Conservation (phyloP, 306 rosid genomes). For the Corylus americana region DNA sequence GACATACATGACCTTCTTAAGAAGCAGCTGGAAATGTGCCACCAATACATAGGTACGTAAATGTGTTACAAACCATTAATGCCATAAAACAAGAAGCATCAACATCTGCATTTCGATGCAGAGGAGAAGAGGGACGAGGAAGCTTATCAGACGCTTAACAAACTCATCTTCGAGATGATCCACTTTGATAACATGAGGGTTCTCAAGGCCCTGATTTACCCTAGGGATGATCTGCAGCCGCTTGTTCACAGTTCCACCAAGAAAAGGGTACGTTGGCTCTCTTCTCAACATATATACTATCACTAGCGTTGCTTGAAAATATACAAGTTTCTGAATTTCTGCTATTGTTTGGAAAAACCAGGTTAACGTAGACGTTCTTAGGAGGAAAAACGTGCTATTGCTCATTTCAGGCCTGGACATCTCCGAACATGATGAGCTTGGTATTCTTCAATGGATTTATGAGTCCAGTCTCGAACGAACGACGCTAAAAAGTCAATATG, state of each 20-base stretch:
- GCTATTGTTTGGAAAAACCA: conserved; percentile 33
- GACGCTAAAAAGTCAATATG: conserved; percentile 41
- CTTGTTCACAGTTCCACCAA: conserved; percentile 51
- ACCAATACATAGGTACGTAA: conserved; percentile 42
- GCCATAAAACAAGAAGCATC: background rate
- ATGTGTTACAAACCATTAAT: background rate
- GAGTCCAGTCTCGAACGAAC: conserved; percentile 48
- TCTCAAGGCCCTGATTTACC: conserved; percentile 55
- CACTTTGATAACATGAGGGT: conserved; percentile 63
- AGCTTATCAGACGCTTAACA: conserved; percentile 38
- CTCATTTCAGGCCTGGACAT: conserved; percentile 57
- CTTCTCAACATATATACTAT: conserved; percentile 10
- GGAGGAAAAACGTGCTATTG: conserved; percentile 63
- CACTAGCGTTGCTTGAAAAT: background rate
- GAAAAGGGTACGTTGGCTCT: conserved; percentile 54
- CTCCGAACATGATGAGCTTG: conserved; percentile 50
- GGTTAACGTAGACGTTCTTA: conserved; percentile 58
- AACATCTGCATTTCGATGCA: conserved; percentile 22
- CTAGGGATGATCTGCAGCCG: conserved; percentile 51
- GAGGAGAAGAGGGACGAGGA: conserved; percentile 50
- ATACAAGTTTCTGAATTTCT: background rate
- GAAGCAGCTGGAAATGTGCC: conserved; percentile 39
- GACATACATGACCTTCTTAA: conserved; percentile 51
- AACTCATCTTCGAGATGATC: conserved; percentile 38
- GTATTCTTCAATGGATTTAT: conserved; percentile 59